Evolutionary conservation across 345 rosid genomes (phyloP), one percentile per base, ranked within the genome.

Genomic region (Moringa oleifera): DNA sequence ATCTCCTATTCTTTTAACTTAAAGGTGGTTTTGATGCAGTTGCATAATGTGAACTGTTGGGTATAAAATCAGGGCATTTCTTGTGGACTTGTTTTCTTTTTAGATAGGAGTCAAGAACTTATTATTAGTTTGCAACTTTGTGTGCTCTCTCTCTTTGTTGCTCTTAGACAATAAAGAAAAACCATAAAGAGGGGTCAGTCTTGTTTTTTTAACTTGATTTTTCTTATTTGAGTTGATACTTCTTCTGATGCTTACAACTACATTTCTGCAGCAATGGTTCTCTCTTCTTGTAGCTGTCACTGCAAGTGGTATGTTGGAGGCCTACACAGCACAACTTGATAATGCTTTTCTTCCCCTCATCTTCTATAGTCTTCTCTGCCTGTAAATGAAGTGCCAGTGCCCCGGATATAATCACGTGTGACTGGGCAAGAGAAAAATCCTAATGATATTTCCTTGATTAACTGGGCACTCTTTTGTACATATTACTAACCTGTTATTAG

Each of bases 311-410:
- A 75, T 90, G 80, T 77, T 93, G 79, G 97, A 90, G 82, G 99
- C 97, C 53, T 90, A 90, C 81, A 93, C 97, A 4, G 75, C 97
- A 9, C 98, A 93, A 59, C 85, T 90, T 22, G 97, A 93, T 69
- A 93, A 93, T 37, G 94, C 99, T 52, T 94, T 90, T 79, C 83
- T 94, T 67, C 96, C 97, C 28, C 96, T 94, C 0, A 79, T 94
- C 75, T 94, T 94, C 81, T 94, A 90, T 78, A 79, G 96, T 66
- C 99, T 90, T 58, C 95, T 94, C 71, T 90, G 90, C 69, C 70
- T 90, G 75, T 93, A 80, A 67, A 41, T 41, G 47, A 1, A 41
- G 47, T 16, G 6, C 47, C 47, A 41, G 12, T 41, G 47, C 12
- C 47, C 47, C 47, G 12, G 17, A 9, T 1, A 41, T 15, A 41